Base-by-base conservation (phyloP, 2,329 filamentous ascomycete species). In the Proliferodiscus dingleyae region DNA sequence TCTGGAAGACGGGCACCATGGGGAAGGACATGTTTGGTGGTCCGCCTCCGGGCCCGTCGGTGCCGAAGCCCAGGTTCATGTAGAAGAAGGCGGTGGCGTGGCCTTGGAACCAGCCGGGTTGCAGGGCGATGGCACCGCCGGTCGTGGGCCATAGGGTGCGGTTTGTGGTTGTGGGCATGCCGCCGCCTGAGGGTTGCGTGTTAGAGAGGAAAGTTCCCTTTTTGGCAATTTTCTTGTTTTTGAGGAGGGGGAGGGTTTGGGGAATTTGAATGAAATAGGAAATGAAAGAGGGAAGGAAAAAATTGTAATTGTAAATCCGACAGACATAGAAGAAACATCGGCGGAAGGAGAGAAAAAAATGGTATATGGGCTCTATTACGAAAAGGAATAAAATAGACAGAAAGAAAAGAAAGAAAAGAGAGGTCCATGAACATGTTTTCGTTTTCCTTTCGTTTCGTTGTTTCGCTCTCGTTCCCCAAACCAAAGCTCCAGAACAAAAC, bases 71-170 rank as follows among this genome's bases (percentile, higher is more conserved):
- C 45, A 97, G 75, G 71, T 97, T 97, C 69, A 97, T 73, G 70
- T 95, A 95, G 63, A 95, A 76, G 58, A 89, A 79, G 15, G 89
- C 91, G 5, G 80, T 83, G 28, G 78, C 66, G 66, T 97, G 93
- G 53, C 93, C 93, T 47, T 83, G 81, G 72, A 96, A 96, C 93
- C 93, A 97, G 61, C 91, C 93, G 0, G 93, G 93, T 63, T 97
- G 91, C 60, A 96, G 77, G 40, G 89, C 78, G 50, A 98, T 62
- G n/a, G 89, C 89, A 51, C 93, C 93, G 56, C 93, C 93, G 23
- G 71, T 79, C 40, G 89, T 76, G 13, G 93, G 90, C 93, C 93
- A 97, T 70, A 85, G 87, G 11, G 93, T 95, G 52, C 91, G 82
- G 70, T 98, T 97, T 36, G 68, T 75, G 0, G 87, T 86, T 29